A percentile compares a stretch with the other conserved stretches of the same genome.
These are phyloP conservation scores for Fusarium lateritium DNA, from an alignment of 2,329 filamentous ascomycete genomes.

Conservation along the genomic window DNA sequence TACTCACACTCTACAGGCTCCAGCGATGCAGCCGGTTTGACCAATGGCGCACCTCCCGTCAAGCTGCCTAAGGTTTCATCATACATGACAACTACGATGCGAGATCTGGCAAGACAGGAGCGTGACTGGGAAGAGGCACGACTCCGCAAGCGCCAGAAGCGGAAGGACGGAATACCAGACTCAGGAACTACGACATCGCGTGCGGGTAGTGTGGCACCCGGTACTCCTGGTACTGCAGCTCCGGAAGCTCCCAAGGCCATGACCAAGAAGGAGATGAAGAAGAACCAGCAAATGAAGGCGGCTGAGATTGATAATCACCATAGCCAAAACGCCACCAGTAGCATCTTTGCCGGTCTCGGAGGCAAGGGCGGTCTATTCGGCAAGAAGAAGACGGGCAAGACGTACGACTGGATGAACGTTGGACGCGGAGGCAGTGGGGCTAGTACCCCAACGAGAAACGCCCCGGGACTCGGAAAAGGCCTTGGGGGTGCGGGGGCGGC, in stretches of 20 bases:
- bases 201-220: constrained; percentile 70
- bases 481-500: constrained; percentile 51
- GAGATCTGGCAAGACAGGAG: constrained; percentile 75
- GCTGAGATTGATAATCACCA: constrained; percentile 85
- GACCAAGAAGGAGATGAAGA: constrained; percentile 89
- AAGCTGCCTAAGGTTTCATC: constrained; percentile 66
- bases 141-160: constrained; percentile 75
- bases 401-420: constrained; percentile 82
- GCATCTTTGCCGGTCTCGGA: constrained; percentile 77
- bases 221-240: constrained; percentile 73
- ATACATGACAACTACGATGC: constrained; percentile 68
- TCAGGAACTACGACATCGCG: constrained; percentile 64
- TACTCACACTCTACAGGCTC: constrained; percentile 55
- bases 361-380: constrained; percentile 70
- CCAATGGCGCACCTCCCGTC: constrained; percentile 61
- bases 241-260: constrained; percentile 77
- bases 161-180: constrained; percentile 70
- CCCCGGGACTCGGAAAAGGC: constrained; percentile 54
- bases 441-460: constrained; percentile 63
- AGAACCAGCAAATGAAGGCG: constrained; percentile 81
- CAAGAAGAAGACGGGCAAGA: constrained; percentile 74
- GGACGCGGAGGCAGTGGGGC: constrained; percentile 66
- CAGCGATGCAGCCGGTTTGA: constrained; percentile 53
- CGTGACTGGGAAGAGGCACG: constrained; percentile 81
- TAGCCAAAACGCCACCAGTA: constrained; percentile 86